A percentile compares a stretch with the other conserved stretches of the same genome.
phyloP scores from a whole-genome alignment of 805 yeast species.

The Phaffomyces thermotolerans region DNA sequence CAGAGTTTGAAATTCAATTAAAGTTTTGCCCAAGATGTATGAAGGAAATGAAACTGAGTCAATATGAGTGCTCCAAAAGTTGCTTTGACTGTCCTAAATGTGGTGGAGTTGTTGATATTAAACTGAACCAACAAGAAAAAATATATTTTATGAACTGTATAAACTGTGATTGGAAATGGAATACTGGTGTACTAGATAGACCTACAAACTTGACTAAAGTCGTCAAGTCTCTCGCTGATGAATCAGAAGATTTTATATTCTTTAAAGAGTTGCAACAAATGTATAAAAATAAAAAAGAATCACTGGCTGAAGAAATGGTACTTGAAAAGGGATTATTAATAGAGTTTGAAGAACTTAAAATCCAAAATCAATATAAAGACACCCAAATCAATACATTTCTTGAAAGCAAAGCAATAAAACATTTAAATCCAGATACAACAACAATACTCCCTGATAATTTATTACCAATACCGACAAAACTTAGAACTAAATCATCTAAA shows the following conservation, averaged over 20 bases:
- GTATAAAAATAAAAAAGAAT: constrained; percentile 13
- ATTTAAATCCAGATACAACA: constrained; percentile 1
- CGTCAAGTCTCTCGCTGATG: constrained; percentile 7
- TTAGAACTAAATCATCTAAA: constrained; percentile 18
- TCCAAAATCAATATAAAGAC: background rate
- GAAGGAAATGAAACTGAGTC: constrained; percentile 19
- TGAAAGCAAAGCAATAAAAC: constrained; percentile 6
- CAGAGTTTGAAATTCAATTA: constrained; percentile 18
- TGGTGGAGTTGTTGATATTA: constrained; percentile 7
- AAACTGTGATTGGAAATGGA: constrained; percentile 12
- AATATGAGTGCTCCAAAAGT: constrained; percentile 19
- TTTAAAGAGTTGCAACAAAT: constrained; percentile 16
- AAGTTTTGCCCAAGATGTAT: constrained; percentile 24
- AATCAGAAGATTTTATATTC: constrained; percentile 1
- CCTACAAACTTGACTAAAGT: constrained; percentile 12
- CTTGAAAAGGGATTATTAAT: constrained; percentile 11
- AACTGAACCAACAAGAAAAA: constrained; percentile 5
- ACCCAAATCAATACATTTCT: constrained; percentile 13
- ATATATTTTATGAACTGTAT: constrained; percentile 12
- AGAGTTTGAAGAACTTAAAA: constrained; percentile 14
- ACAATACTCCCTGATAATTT: too few relatives aligned
- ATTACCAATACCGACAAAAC: constrained; percentile 15
- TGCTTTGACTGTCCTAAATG: constrained; percentile 25
- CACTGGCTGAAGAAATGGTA: constrained; percentile 6
- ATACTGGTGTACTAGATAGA: constrained; percentile 12